Conservation (phyloP, 768 basidiomycete genomes). For the Hemileccinum impolitum region DNA sequence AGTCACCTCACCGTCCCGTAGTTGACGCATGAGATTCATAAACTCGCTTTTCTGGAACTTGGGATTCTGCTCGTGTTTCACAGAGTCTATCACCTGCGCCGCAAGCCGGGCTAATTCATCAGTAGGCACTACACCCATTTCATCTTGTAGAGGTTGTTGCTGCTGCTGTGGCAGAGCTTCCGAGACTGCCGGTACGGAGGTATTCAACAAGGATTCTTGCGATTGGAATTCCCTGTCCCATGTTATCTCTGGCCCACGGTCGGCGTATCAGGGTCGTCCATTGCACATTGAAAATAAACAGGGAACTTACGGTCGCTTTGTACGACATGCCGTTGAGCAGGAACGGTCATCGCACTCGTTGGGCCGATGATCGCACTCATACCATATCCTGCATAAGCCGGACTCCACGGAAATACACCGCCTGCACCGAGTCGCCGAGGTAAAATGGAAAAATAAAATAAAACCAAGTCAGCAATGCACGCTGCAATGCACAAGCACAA, state of each 20-base stretch:
- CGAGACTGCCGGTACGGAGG: constrained; percentile 9
- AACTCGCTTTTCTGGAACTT: constrained; percentile 88
- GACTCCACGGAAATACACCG: constrained; percentile 38
- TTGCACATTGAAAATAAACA: not conserved
- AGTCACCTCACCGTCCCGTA: constrained; percentile 74
- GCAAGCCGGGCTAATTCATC: constrained; percentile 83
- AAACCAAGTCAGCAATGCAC: constrained; percentile 2
- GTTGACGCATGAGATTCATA: constrained; percentile 78
- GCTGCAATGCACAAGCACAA: not conserved
- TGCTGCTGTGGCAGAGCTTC: constrained; percentile 8
- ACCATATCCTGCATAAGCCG: constrained; percentile 35
- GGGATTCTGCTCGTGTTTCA: constrained; percentile 70
- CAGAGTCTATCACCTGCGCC: constrained; percentile 70
- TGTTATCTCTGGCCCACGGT: constrained; percentile 16
- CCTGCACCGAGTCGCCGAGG: constrained; percentile 21
- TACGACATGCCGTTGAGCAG: constrained; percentile 23
- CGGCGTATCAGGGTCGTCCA: not conserved
- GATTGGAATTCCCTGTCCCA: constrained; percentile 69
- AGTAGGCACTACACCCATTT: constrained; percentile 25
- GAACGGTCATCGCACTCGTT: constrained; percentile 12
- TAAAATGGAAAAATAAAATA: no score
- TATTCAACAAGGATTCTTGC: constrained; percentile 44
- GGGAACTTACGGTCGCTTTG: constrained; percentile 44
- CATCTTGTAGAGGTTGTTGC: constrained; percentile 14
- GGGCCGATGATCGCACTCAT: constrained; percentile 39